Conservation (phyloP, 495 filamentous ascomycete species). For the Penicilliopsis zonata region DNA sequence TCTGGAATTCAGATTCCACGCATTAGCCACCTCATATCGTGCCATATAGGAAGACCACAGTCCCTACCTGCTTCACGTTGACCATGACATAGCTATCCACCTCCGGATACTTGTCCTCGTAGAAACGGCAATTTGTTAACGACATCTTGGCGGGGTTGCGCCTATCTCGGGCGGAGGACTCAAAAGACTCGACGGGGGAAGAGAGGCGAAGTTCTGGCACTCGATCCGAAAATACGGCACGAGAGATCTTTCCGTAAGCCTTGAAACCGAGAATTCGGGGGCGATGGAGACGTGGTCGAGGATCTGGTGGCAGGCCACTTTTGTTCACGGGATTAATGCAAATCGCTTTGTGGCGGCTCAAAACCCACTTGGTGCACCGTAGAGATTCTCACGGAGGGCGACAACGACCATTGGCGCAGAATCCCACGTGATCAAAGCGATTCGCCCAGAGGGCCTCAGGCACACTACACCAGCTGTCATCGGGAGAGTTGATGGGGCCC, state of each 20-base stretch:
- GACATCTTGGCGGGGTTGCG: constrained; percentile 64
- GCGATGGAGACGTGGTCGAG: background rate
- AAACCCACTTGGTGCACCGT: constrained; percentile 28
- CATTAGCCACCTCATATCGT: constrained; percentile 2
- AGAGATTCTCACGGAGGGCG: constrained; percentile 5
- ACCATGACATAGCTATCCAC: constrained; percentile 99
- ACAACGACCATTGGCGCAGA: constrained; percentile 4
- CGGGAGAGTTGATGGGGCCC: no score
- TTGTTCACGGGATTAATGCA: constrained; percentile 14
- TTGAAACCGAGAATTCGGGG: constrained; percentile 3
- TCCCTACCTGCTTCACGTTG: constrained; percentile 79
- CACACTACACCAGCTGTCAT: no score
- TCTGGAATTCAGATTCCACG: constrained; percentile 39
- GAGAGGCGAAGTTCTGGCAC: constrained; percentile 4
- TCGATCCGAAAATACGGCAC: background rate
- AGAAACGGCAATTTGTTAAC: constrained; percentile 96
- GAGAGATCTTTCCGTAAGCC: background rate
- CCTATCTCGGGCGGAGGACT: constrained; percentile 17
- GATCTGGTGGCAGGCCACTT: background rate
- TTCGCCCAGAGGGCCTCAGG: no score
- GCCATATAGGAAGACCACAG: background rate
- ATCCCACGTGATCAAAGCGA: no score
- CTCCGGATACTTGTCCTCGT: constrained; percentile 97
- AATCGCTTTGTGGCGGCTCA: constrained; percentile 36
- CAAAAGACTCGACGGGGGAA: background rate